Base-by-base conservation (phyloP, 495 filamentous ascomycete species). In the Gamarada debralockiae region DNA sequence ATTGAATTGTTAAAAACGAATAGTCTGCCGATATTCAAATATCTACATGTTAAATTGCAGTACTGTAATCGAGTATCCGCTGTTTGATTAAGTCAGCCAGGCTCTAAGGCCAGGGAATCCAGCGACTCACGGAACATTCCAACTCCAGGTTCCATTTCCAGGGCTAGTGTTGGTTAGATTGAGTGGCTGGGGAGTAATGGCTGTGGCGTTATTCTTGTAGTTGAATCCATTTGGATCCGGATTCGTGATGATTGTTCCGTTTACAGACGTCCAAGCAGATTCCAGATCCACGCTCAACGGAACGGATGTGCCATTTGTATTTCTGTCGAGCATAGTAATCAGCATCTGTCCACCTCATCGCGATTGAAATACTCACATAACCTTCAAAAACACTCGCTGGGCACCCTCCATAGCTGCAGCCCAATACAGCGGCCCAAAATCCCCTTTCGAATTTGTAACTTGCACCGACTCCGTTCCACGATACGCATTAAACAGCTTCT, bases 341-440 rank as follows among this genome's bases (percentile, higher is more conserved):
- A 44, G 50, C 20, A n/a, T 17, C n/a, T n/a, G n/a, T n/a, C n/a
- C n/a, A n/a, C n/a, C n/a, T n/a, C n/a, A n/a, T n/a, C n/a, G n/a
- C n/a, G n/a, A n/a, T n/a, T n/a, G n/a, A n/a, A 3, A 4, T n/a
- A 54, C 51, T 41, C 31, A 54, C 51, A 54, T 54, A 33, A 54
- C 51, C 31, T 54, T 54, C 33, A 54, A 48, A 15, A 47, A 54
- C 12, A 54, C 42, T 10, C 47, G 58, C 15, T 40, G 6, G 13
- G 18, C 34, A n/a, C 45, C 50, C 23, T 59, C 53, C 21, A 53
- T 50, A 9, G 48, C 48, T 18, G 55, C 43, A 8, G 54, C 59
- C 58, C 55, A 62, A 42, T 59, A 64, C 12, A 56, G 39, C n/a
- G 59, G 62, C 2, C 62, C 62, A 50, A 62, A 62, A 36, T 41